phyloP scores from a whole-genome alignment of 164 flowering plant genomes.

The Chloranthus sessilifolius region DNA sequence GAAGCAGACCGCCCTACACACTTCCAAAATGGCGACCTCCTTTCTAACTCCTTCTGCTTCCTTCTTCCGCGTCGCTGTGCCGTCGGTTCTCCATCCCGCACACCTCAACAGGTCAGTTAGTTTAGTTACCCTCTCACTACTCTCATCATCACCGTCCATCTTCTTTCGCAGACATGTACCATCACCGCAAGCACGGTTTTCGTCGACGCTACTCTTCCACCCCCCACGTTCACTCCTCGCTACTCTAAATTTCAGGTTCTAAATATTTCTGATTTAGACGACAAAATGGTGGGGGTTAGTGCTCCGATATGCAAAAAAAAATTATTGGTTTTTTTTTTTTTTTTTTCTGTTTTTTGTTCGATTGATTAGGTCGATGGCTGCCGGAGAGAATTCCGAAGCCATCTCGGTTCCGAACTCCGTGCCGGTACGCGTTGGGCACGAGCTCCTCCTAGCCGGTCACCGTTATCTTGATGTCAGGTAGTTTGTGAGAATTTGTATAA shows the following conservation, averaged over 20 bases:
- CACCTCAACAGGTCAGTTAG: constrained; percentile 3
- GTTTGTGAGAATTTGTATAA: no score
- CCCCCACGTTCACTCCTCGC: background rate
- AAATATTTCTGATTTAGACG: background rate
- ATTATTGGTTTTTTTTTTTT: background rate
- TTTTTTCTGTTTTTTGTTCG: background rate
- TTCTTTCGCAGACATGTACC: background rate
- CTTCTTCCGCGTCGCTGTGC: constrained; percentile 1
- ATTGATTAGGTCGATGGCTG: constrained; percentile 11
- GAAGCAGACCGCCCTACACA: no score
- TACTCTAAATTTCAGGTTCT: background rate
- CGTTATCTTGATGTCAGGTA: constrained; percentile 84
- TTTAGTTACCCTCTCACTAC: background rate
- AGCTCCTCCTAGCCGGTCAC: constrained; percentile 87
- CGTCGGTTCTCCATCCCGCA: constrained; percentile 11
- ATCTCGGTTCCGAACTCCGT: constrained; percentile 60
- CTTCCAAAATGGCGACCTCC: constrained; percentile 1
- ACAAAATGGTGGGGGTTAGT: no score
- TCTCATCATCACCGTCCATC: background rate
- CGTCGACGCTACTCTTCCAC: background rate
- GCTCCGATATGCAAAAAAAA: background rate
- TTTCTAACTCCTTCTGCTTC: constrained; percentile 11
- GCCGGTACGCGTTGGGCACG: constrained; percentile 84
- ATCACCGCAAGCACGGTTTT: background rate
- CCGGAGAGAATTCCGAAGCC: constrained; percentile 34